These are phyloP conservation scores for Aspergillus alliaceus DNA, from an alignment of 2,329 filamentous ascomycete genomes.

Conservation along the genomic window DNA sequence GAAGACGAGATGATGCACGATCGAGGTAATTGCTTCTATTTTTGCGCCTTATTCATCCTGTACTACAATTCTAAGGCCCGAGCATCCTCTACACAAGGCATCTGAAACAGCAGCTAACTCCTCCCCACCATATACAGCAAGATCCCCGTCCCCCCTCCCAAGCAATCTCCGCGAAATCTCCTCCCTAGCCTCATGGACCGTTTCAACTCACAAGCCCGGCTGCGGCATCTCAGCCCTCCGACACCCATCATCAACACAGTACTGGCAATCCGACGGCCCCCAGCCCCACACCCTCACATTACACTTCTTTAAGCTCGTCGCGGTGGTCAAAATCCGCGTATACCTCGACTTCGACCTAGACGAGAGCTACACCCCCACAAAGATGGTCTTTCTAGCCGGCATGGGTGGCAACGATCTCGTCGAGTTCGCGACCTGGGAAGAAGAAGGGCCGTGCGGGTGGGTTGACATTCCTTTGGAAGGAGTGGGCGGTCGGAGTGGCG, in stretches of 20 bases:
- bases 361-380: slow-evolving; percentile 94
- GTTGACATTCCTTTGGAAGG: slow-evolving; percentile 74
- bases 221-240: slow-evolving; percentile 62
- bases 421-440: slow-evolving; percentile 77
- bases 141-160: slow-evolving; percentile 38
- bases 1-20: slow-evolving; percentile 37
- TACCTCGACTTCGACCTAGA: slow-evolving; percentile 87
- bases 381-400: slow-evolving; percentile 84
- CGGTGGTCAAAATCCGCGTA: slow-evolving; percentile 52
- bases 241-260: slow-evolving; percentile 55
- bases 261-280: slow-evolving; percentile 68
- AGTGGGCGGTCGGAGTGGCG: slow-evolving; percentile 52
- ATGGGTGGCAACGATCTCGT: slow-evolving; percentile 90
- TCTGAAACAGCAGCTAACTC: slow-evolving; percentile 1
- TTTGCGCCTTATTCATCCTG: no score
- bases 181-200: slow-evolving; percentile 65
- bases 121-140: slow-evolving; percentile 21
- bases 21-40: slow-evolving; percentile 34
- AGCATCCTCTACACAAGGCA: no score
- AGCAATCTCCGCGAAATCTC: slow-evolving; percentile 61
- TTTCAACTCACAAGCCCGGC: slow-evolving; percentile 62
- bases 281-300: slow-evolving; percentile 64
- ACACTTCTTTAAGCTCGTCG: slow-evolving; percentile 59
- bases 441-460: slow-evolving; percentile 83
- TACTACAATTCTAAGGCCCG: no score